phyloP scores from a whole-genome alignment of 2,329 filamentous ascomycete species.

The Colletotrichum sp. region DNA sequence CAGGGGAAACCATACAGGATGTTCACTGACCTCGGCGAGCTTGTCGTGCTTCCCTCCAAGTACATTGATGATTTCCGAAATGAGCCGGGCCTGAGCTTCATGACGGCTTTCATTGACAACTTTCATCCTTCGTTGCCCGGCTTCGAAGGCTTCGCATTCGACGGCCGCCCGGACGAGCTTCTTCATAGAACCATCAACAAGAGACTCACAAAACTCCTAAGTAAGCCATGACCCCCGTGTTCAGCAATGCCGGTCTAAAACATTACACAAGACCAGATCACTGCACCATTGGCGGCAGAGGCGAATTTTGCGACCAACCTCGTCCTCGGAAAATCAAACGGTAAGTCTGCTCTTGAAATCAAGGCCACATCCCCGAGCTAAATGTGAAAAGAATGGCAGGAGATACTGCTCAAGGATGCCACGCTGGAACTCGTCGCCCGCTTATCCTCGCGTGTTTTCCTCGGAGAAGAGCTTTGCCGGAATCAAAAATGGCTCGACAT shows the following conservation, averaged over 20 bases:
- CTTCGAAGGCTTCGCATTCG: slow-evolving; percentile 16
- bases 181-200: neutral
- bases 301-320: neutral
- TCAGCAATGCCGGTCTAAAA: neutral
- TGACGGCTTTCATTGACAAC: neutral
- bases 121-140: slow-evolving; percentile 19
- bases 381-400: neutral
- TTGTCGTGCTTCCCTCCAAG: slow-evolving; percentile 20
- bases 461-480: slow-evolving; percentile 48
- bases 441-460: slow-evolving; percentile 53
- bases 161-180: slow-evolving; percentile 26
- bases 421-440: slow-evolving; percentile 43
- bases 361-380: neutral
- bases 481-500: slow-evolving; percentile 52
- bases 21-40: slow-evolving; percentile 16
- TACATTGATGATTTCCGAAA: slow-evolving; percentile 25
- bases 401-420: neutral
- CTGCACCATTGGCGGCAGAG: neutral
- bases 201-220: neutral
- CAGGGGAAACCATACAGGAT: slow-evolving; percentile 11
- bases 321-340: neutral
- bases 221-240: neutral
- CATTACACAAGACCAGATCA: neutral
- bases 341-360: neutral
- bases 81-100: slow-evolving; percentile 21